Base-by-base conservation (phyloP, 192 early-diverging fungal species). In the Podila clonocystis region DNA sequence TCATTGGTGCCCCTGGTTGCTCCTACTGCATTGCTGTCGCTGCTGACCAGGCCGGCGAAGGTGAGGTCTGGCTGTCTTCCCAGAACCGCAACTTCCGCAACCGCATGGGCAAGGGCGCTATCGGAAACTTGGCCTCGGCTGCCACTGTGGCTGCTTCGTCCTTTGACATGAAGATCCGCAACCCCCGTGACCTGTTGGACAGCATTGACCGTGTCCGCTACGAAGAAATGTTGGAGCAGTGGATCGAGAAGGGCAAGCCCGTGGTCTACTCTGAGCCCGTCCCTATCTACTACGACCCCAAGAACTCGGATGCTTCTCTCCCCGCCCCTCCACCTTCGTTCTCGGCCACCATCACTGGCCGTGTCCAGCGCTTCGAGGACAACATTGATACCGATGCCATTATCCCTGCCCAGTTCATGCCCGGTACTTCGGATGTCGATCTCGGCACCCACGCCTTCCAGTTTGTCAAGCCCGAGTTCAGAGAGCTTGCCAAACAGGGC, bases 61-160 rank as follows among this genome's bases (percentile, higher is more conserved):
- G 93, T 48, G 92, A 94, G 79, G 88, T 94, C 15, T 94, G 93
- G 93, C 85, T 94, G 65, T 91, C 90, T 75, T 93, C 92, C 64
- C 93, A 94, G 87, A 94, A 94, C 88, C 89, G 93, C 73, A 94
- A 94, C 82, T 94, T 94, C 77, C 91, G 91, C 85, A 94, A 94
- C 84, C 89, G 93, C 69, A 94, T 94, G 93, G 93, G 93, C 28
- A 90, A 91, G 61, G 93, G 93, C 58, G 90, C 91, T 36, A 94
- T 94, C 61, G 93, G 87, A 62, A 94, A 94, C 83, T 85, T 94
- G 38, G 88, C 90, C 24, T 93, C 92, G 20, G 93, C 93, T 17
- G 91, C 93, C 50, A 93, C 92, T 15, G 93, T 94, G 20, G 93
- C 93, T 22, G 93, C 92, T 3, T 94, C 93, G 9, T 89, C 88